These are phyloP conservation scores for Elsinoe necatrix DNA, from an alignment of 2,329 filamentous ascomycete genomes.

Conservation along the genomic window DNA sequence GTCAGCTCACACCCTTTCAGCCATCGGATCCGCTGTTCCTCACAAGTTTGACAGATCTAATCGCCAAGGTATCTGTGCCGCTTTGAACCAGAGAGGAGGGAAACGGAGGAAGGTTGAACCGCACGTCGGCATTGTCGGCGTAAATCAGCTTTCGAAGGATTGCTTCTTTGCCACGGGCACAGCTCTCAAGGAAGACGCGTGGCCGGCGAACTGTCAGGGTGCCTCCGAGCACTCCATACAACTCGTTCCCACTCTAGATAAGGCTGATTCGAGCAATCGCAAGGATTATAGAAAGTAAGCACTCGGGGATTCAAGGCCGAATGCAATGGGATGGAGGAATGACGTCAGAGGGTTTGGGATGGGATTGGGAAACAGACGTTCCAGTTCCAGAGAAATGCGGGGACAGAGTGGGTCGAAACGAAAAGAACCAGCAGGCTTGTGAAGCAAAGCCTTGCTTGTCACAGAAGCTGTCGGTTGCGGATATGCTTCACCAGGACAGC, in stretches of 20 bases:
- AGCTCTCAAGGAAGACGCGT: neutral
- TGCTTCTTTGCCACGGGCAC: neutral
- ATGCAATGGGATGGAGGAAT: neutral
- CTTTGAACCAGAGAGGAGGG: neutral
- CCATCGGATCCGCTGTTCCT: conserved; percentile 4
- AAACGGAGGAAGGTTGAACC: neutral
- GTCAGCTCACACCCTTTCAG: conserved; percentile 1
- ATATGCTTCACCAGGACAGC: neutral
- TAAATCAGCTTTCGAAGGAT: neutral
- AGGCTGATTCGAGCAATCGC: neutral
- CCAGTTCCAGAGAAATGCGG: neutral
- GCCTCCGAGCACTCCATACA: neutral
- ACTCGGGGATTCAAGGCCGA: conserved; percentile 1
- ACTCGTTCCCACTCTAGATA: neutral
- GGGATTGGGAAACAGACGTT: neutral
- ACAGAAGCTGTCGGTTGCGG: neutral
- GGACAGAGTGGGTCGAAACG: conserved; percentile 8
- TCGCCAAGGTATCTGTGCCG: conserved; percentile 12
- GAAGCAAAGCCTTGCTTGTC: conserved; percentile 1
- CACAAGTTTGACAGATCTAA: conserved; percentile 1
- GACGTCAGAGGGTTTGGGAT: neutral
- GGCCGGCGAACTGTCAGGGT: neutral
- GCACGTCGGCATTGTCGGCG: neutral
- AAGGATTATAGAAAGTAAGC: conserved; percentile 6
- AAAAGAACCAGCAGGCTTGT: neutral